These are phyloP conservation scores for Excoecaria cochinchinensis DNA, from an alignment of 345 rosid genomes.

Conservation along the genomic window DNA sequence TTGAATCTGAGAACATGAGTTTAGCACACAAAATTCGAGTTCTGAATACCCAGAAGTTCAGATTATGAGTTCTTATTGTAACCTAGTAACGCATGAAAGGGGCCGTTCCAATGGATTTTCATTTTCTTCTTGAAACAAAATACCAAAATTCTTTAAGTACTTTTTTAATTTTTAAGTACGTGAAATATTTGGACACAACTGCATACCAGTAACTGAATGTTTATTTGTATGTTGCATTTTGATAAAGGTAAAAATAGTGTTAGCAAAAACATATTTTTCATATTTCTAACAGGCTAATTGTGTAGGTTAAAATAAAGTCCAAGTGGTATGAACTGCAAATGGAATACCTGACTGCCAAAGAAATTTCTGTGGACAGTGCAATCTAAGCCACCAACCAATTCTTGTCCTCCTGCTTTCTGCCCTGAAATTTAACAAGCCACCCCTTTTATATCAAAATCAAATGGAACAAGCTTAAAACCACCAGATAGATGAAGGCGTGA, in stretches of 20 bases:
- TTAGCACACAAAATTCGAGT: background rate
- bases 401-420: conserved; percentile 92
- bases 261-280: background rate
- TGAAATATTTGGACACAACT: background rate
- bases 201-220: too few species aligned
- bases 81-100: background rate
- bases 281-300: background rate
- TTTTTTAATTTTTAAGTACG: background rate
- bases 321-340: background rate
- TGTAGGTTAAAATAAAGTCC: background rate
- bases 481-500: background rate
- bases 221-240: background rate
- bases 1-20: conserved; percentile 54
- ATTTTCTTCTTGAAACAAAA: conserved; percentile 4
- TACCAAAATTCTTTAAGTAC: background rate
- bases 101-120: background rate
- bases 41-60: background rate
- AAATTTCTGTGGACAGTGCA: conserved; percentile 83
- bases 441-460: conserved; percentile 6
- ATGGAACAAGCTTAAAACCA: background rate
- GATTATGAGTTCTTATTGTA: background rate
- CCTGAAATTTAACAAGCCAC: conserved; percentile 47
- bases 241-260: too few species aligned
- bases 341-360: conserved; percentile 88
- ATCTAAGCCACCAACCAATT: conserved; percentile 81